These are phyloP conservation scores for Immersiella caudata DNA, from an alignment of 495 filamentous ascomycete species.

Conservation along the genomic window DNA sequence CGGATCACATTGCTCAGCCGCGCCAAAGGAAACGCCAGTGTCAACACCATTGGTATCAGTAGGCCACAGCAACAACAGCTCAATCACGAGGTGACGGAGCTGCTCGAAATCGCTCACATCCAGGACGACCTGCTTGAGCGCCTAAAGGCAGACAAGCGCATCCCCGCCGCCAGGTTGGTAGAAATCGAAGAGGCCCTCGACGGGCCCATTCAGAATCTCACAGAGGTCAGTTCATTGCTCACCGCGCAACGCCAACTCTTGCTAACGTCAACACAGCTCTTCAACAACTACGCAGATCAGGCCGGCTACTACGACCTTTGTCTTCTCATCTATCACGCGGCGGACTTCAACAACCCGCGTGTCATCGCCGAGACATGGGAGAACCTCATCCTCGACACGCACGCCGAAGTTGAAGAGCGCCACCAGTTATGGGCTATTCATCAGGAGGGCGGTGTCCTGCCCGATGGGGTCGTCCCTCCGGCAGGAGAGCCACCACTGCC, in stretches of 20 bases:
- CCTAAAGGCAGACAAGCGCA: constrained; percentile 70
- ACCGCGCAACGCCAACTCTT: constrained; percentile 9
- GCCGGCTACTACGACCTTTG: constrained; percentile 90
- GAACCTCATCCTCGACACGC: constrained; percentile 70
- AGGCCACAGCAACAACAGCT: constrained; percentile 77
- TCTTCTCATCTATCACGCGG: constrained; percentile 83
- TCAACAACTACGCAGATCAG: constrained; percentile 84
- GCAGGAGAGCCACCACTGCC: constrained; percentile 54
- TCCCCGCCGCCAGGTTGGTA: constrained; percentile 59
- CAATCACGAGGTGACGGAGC: constrained; percentile 76
- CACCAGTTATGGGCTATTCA: constrained; percentile 44
- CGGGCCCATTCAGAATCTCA: constrained; percentile 71
- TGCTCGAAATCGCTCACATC: constrained; percentile 91
- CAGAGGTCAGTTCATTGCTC: constrained; percentile 61
- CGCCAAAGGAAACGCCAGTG: constrained; percentile 84
- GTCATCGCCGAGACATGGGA: constrained; percentile 85
- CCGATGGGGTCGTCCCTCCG: constrained; percentile 18
- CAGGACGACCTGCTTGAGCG: constrained; percentile 89
- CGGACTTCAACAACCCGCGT: constrained; percentile 81
- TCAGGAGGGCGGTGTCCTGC: constrained; percentile 22
- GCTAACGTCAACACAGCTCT: constrained; percentile 64
- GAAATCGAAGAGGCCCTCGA: constrained; percentile 69
- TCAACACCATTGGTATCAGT: constrained; percentile 68
- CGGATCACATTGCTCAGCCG: constrained; percentile 87
- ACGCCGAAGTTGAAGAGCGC: constrained; percentile 60